Conservation (phyloP, 163 green algal species). For the Chloromonas sp. region DNA sequence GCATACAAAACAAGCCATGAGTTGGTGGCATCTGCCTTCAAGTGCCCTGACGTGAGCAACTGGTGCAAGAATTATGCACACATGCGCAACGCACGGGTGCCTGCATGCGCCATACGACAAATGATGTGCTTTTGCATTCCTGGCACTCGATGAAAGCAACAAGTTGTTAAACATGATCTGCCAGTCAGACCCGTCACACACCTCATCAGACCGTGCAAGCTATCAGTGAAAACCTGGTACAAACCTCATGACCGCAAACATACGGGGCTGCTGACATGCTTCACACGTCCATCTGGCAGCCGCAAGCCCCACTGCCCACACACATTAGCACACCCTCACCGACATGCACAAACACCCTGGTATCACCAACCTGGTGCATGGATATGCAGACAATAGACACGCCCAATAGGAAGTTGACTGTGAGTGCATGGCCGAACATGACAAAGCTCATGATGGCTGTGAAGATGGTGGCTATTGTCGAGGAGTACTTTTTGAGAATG, state of each 20-base stretch:
- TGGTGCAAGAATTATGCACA: background rate
- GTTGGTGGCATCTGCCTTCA: background rate
- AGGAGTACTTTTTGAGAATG: constrained; percentile 72
- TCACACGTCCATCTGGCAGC: background rate
- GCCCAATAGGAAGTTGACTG: constrained; percentile 89
- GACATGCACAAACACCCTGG: background rate
- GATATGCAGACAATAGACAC: constrained; percentile 94
- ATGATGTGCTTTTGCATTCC: background rate
- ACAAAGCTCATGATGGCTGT: constrained; percentile 81
- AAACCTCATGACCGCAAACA: background rate
- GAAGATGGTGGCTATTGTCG: constrained; percentile 92
- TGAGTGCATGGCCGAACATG: constrained; percentile 85
- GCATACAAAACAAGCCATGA: too few relatives aligned
- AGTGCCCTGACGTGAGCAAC: background rate
- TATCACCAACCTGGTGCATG: constrained; percentile 78
- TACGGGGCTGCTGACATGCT: too few relatives aligned
- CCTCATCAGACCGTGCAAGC: background rate
- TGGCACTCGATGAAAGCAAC: background rate
- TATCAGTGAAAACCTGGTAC: background rate
- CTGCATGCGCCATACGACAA: background rate
- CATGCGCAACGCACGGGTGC: background rate
- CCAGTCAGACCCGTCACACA: background rate
- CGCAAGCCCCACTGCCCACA: background rate
- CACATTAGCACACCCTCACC: background rate
- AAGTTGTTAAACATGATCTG: background rate